These are phyloP conservation scores for Aquilaria sinensis DNA, from an alignment of 345 rosid genomes.

Conservation along the genomic window DNA sequence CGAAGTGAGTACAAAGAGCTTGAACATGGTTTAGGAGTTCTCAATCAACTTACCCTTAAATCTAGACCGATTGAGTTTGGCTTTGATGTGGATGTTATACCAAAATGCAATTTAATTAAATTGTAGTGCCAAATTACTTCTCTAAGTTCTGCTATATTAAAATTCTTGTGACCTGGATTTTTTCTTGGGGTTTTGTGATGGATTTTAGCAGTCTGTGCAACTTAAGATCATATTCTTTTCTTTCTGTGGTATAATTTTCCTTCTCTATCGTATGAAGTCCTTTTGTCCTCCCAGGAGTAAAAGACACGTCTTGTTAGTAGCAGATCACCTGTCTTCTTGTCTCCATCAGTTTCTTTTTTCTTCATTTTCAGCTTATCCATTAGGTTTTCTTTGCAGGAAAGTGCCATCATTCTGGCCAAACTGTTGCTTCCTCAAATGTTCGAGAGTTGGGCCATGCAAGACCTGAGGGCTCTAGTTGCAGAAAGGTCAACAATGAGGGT, in stretches of 20 bases:
- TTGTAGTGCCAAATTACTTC: no score
- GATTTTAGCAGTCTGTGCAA: neutral
- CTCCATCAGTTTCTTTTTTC: neutral
- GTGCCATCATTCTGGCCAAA: slow-evolving; percentile 70
- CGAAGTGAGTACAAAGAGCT: no score
- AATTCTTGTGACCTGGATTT: no score
- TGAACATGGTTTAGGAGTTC: neutral
- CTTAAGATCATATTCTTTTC: neutral
- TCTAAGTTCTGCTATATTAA: no score
- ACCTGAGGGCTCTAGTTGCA: slow-evolving; percentile 63
- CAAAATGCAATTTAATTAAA: no score
- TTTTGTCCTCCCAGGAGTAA: no score
- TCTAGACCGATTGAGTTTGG: neutral
- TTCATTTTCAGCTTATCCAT: neutral
- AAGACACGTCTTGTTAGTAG: no score
- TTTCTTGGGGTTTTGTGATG: no score
- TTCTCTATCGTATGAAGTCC: neutral
- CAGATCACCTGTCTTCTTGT: no score
- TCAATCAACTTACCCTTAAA: neutral
- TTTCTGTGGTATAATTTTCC: neutral
- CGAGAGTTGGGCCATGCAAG: slow-evolving; percentile 75
- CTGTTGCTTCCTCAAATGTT: slow-evolving; percentile 83
- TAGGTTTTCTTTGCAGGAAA: slow-evolving; percentile 51
- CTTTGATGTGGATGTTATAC: neutral
- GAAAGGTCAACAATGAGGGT: slow-evolving; percentile 55